phyloP scores from a whole-genome alignment of 176 grass and related monocot species.

The Oryza nivara region DNA sequence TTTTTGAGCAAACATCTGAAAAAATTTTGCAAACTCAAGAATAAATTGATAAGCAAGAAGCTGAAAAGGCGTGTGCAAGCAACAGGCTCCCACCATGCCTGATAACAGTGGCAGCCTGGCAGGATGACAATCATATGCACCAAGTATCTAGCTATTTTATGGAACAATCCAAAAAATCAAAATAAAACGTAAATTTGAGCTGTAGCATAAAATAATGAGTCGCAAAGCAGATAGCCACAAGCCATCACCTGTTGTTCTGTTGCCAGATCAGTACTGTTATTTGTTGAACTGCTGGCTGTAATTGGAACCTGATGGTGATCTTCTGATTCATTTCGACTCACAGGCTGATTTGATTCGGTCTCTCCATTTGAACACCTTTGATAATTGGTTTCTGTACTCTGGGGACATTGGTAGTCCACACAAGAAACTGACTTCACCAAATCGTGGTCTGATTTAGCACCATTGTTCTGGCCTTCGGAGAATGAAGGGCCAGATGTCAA shows the following conservation, averaged over 20 bases:
- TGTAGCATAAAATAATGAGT: background rate
- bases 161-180: background rate
- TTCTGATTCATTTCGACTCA: constrained; percentile 29
- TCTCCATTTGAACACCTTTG: constrained; percentile 37
- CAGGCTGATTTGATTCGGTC: constrained; percentile 34
- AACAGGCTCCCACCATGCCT: background rate
- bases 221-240: background rate
- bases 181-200: background rate
- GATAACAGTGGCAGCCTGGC: background rate
- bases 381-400: constrained; percentile 40
- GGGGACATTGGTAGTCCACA: constrained; percentile 19
- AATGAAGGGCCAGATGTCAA: constrained; percentile 32
- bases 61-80: background rate
- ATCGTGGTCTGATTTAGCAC: constrained; percentile 7
- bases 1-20: constrained; percentile 24
- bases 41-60: background rate
- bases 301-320: constrained; percentile 36
- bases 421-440: constrained; percentile 22
- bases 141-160: background rate
- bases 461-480: constrained; percentile 34
- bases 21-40: constrained; percentile 2
- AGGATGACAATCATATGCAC: constrained; percentile 31
- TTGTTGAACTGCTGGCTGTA: constrained; percentile 33
- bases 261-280: constrained; percentile 14
- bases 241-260: constrained; percentile 35